Evolutionary conservation across 176 grass and related monocot species (phyloP).

Genomic region (Poa annua): DNA sequence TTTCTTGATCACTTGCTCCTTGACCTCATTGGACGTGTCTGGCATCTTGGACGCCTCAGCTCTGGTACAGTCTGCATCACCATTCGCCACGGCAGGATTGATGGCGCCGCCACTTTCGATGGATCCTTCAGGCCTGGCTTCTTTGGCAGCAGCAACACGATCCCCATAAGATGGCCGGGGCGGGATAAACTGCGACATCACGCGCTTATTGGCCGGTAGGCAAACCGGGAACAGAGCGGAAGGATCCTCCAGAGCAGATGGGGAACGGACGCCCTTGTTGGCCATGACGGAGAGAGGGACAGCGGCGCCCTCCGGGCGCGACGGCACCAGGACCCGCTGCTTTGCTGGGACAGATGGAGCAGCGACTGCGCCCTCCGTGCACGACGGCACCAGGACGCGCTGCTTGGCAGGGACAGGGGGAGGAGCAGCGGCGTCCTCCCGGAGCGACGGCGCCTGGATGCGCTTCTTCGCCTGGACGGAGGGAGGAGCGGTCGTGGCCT

Average conservation of each 20-base stretch:
- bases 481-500: neutral
- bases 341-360: slow-evolving; percentile 7
- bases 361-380: neutral
- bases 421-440: neutral
- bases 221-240: neutral
- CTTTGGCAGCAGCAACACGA: neutral
- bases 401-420: slow-evolving; percentile 29
- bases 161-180: neutral
- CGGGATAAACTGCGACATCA: slow-evolving; percentile 29
- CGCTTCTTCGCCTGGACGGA: slow-evolving; percentile 35
- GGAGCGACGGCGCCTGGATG: neutral
- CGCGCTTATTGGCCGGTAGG: slow-evolving; percentile 15
- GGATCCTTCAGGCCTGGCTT: slow-evolving; percentile 23
- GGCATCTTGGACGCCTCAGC: slow-evolving; percentile 6
- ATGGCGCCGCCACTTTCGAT: neutral
- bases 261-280: neutral
- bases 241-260: neutral
- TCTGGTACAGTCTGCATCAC: neutral
- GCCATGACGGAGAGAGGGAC: neutral
- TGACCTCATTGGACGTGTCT: neutral
- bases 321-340: slow-evolving; percentile 37
- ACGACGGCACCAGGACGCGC: neutral
- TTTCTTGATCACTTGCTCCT: slow-evolving; percentile 7
- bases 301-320: neutral
- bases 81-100: neutral